Evolutionary conservation across 2,329 filamentous ascomycete species (phyloP).

Genomic region (Aspergillus fumigatiaffinis): DNA sequence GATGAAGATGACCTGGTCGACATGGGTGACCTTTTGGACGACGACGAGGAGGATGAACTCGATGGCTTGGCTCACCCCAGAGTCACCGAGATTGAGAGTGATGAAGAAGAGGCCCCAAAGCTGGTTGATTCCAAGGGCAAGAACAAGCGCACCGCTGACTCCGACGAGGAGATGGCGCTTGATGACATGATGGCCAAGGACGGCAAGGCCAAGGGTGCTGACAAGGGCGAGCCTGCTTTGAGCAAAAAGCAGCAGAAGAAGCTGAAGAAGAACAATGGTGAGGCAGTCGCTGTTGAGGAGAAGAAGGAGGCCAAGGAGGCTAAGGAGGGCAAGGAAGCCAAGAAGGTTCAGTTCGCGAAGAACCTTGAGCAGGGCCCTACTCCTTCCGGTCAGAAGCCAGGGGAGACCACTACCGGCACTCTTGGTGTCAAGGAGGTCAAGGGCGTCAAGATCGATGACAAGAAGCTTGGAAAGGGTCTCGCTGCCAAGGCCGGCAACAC

Average conservation of each 20-base stretch:
- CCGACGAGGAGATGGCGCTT: constrained; percentile 58
- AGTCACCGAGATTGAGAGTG: constrained; percentile 75
- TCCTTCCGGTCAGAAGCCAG: constrained; percentile 55
- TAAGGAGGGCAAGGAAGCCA: constrained; percentile 60
- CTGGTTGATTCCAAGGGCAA: constrained; percentile 57
- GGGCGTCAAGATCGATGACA: constrained; percentile 91
- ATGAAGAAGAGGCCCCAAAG: constrained; percentile 66
- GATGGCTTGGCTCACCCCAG: constrained; percentile 75
- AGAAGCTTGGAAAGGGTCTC: constrained; percentile 81
- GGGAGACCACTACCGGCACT: constrained; percentile 52
- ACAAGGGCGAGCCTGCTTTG: constrained; percentile 66
- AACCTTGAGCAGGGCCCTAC: constrained; percentile 97
- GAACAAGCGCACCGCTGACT: constrained; percentile 85
- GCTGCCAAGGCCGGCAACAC: constrained; percentile 85
- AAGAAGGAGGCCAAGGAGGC: constrained; percentile 54
- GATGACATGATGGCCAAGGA: constrained; percentile 82
- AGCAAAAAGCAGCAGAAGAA: constrained; percentile 99
- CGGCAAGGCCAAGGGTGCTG: constrained; percentile 48
- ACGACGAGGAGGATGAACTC: constrained; percentile 68
- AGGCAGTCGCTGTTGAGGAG: constrained; percentile 62
- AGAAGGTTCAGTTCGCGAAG: constrained; percentile 99
- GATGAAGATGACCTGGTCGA: constrained; percentile 70
- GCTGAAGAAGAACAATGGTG: constrained; percentile 96
- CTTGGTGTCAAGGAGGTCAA: constrained; percentile 74
- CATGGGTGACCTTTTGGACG: constrained; percentile 48